Base-by-base conservation (phyloP, 78 protist genomes). In the Dictyostelium firmibasis region DNA sequence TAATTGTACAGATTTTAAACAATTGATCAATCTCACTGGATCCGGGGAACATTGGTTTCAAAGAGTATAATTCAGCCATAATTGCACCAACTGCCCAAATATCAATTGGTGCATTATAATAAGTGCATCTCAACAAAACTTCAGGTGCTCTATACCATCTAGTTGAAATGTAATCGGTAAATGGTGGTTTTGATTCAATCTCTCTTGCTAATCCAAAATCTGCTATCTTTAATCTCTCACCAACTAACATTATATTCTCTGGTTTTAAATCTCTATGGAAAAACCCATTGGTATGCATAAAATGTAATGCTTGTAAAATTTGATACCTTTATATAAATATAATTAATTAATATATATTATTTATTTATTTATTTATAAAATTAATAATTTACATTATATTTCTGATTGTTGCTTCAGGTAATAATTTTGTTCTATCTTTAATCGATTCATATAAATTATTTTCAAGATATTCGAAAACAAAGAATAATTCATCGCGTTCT, bases 81-180 rank as follows among this genome's bases (percentile, higher is more conserved):
- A 99, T 98, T 43, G 98, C 64, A 78, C 96, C 96, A 36, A 85
- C 81, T 7, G 96, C 93, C 93, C 96, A 94, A 13, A 88, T 62
- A 76, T 88, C 96, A 47, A 94, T 88, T 13, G 75, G 95, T 2
- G 93, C 23, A 20, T 75, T 83, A 44, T 95, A 95, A 7, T 31
- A 27, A 2, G 60, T 25, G 18, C 87, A 18, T 47, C 86, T 36
- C 2, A 99, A 95, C 18, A 99, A 96, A 9, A 99, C 97, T 70
- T 98, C 99, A 2, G 99, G 99, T 14, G 99, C 99, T 10, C 99
- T 75, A 86, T 99, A 99, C 99, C 99, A 99, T 14, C 99, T 86
- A 0, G 99, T 99, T 6, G 99, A 97, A 8, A 99, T 99, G 44
- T 99, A 99, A 44, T 98, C 99, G 0, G 99, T 98, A 92, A 78